phyloP scores from a whole-genome alignment of 2,329 filamentous ascomycete species.

The Grosmannia penicillata region DNA sequence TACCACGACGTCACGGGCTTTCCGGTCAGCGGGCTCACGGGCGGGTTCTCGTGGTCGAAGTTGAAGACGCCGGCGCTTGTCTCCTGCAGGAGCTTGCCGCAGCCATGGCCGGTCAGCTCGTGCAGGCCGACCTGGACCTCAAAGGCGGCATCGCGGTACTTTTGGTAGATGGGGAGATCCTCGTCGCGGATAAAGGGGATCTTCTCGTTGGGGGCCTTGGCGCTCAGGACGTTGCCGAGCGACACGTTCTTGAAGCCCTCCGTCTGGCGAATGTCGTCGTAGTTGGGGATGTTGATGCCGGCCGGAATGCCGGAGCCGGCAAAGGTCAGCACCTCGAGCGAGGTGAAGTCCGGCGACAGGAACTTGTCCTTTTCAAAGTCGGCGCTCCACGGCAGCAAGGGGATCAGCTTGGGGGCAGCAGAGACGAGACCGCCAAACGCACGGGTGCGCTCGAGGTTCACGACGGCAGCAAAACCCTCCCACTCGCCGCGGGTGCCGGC shows the following conservation, averaged over 20 bases:
- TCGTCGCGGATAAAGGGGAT: slow-evolving; percentile 75
- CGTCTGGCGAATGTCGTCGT: slow-evolving; percentile 64
- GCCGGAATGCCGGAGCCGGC: slow-evolving; percentile 52
- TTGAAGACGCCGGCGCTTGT: slow-evolving; percentile 71
- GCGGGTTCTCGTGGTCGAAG: slow-evolving; percentile 72
- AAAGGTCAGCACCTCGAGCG: slow-evolving; percentile 80
- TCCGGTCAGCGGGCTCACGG: slow-evolving; percentile 62
- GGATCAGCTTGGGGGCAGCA: slow-evolving; percentile 69
- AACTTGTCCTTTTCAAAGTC: slow-evolving; percentile 97
- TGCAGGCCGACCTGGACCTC: slow-evolving; percentile 94
- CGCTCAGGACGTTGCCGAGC: slow-evolving; percentile 80
- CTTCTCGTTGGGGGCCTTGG: slow-evolving; percentile 82
- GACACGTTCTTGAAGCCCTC: slow-evolving; percentile 90
- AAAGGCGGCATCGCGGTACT: slow-evolving; percentile 75
- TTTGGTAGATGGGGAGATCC: slow-evolving; percentile 65
- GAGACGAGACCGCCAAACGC: slow-evolving; percentile 78
- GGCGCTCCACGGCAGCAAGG: slow-evolving; percentile 71
- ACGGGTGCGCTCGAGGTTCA: slow-evolving; percentile 80
- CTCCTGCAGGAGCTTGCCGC: slow-evolving; percentile 86
- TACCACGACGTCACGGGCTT: slow-evolving; percentile 79
- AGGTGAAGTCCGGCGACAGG: slow-evolving; percentile 88
- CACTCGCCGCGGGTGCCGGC: slow-evolving; percentile 70
- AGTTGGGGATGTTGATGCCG: slow-evolving; percentile 56
- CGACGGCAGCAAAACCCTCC: slow-evolving; percentile 70
- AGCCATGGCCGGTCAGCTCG: slow-evolving; percentile 75